phyloP scores from a whole-genome alignment of 2,329 filamentous ascomycete genomes.

The Cyanodermella asteris region DNA sequence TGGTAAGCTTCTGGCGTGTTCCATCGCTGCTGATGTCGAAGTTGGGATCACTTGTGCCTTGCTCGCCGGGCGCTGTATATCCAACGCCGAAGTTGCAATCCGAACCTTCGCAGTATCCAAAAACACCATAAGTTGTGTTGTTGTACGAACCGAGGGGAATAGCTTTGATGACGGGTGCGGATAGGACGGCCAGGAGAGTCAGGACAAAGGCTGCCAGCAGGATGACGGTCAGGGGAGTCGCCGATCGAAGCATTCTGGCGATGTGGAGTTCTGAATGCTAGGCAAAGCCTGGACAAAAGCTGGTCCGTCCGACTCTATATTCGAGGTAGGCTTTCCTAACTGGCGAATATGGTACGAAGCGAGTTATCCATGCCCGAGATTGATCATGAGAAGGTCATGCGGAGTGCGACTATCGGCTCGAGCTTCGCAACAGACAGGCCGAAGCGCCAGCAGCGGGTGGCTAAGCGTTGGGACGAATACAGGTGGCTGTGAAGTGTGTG shows the following conservation, averaged over 20 bases:
- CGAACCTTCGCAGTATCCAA: slow-evolving; percentile 60
- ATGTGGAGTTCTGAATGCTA: slow-evolving; percentile 9
- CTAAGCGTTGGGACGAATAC: too few relatives aligned
- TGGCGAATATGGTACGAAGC: too few relatives aligned
- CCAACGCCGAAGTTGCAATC: background rate
- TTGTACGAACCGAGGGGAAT: slow-evolving; percentile 65
- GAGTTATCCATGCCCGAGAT: too few relatives aligned
- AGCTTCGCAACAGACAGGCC: too few relatives aligned
- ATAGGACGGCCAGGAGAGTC: slow-evolving; percentile 70
- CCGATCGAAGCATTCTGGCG: slow-evolving; percentile 68
- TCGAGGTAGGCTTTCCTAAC: too few relatives aligned
- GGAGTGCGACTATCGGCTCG: too few relatives aligned
- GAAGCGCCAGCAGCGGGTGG: too few relatives aligned
- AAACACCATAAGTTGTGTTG: slow-evolving; percentile 69
- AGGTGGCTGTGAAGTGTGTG: too few relatives aligned
- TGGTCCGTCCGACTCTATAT: too few relatives aligned
- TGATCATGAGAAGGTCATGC: too few relatives aligned
- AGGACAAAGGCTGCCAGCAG: slow-evolving; percentile 70
- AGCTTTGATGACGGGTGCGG: slow-evolving; percentile 64
- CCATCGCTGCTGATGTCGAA: slow-evolving; percentile 42
- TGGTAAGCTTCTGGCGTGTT: slow-evolving; percentile 51
- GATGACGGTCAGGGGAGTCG: slow-evolving; percentile 72
- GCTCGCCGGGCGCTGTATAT: background rate
- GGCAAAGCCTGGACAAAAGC: too few relatives aligned
- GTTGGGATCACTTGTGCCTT: slow-evolving; percentile 21